phyloP scores from a whole-genome alignment of 768 basidiomycete species.

The Lentinula boryana region DNA sequence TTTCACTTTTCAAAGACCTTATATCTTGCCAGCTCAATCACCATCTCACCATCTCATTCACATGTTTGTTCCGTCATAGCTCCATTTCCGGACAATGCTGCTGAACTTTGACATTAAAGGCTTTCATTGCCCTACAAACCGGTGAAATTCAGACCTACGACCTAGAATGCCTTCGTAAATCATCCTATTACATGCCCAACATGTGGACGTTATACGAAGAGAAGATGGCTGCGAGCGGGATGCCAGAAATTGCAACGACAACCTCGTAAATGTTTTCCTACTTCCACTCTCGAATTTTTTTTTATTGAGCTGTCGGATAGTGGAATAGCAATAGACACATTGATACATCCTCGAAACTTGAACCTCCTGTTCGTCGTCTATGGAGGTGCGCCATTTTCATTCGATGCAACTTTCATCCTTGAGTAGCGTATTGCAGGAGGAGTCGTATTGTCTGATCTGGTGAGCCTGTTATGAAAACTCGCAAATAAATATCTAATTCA shows the following conservation, averaged over 20 bases:
- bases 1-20: neutral
- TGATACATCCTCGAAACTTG: constrained; percentile 67
- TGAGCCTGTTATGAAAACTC: constrained; percentile 18
- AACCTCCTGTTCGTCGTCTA: constrained; percentile 73
- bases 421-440: constrained; percentile 39
- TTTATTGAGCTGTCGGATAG: constrained; percentile 21
- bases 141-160: constrained; percentile 73
- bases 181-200: constrained; percentile 66
- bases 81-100: neutral
- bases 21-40: constrained; percentile 41
- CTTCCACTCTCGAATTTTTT: neutral
- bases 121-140: constrained; percentile 40
- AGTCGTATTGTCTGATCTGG: constrained; percentile 53
- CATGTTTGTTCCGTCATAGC: constrained; percentile 44
- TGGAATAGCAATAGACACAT: constrained; percentile 50
- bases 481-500: neutral
- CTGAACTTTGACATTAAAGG: constrained; percentile 20
- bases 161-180: constrained; percentile 59
- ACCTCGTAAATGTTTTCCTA: constrained; percentile 26
- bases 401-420: neutral
- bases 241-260: constrained; percentile 24
- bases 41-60: constrained; percentile 61
- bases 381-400: constrained; percentile 40
- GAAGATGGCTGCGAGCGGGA: constrained; percentile 35
- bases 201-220: constrained; percentile 72